Evolutionary conservation across 805 yeast species (phyloP).

Genomic region (Saccharomycopsis fibuligera): DNA sequence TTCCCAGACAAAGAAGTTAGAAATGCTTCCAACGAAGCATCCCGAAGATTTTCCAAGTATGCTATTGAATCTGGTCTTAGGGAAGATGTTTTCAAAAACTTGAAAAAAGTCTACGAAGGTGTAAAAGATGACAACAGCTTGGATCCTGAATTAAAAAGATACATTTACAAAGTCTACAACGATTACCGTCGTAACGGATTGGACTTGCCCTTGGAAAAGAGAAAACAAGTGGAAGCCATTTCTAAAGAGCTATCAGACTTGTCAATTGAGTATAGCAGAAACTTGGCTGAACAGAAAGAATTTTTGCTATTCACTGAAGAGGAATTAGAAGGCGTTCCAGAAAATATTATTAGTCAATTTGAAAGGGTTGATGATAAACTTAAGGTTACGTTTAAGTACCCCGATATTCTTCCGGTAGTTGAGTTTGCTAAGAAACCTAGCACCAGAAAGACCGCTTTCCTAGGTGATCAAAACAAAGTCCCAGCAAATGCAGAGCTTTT

Average conservation of each 20-base stretch:
- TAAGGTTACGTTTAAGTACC: conserved; percentile 75
- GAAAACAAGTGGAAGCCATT: conserved; percentile 50
- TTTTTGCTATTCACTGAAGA: conserved; percentile 51
- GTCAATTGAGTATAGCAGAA: conserved; percentile 51
- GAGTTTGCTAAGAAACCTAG: conserved; percentile 58
- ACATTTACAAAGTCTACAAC: conserved; percentile 39
- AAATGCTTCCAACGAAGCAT: conserved; percentile 62
- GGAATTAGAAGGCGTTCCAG: conserved; percentile 70
- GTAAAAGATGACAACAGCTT: conserved; percentile 26
- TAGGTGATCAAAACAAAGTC: conserved; percentile 62
- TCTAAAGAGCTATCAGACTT: conserved; percentile 52
- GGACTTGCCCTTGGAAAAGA: conserved; percentile 45
- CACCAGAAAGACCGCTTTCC: conserved; percentile 59
- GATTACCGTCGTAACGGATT: conserved; percentile 62
- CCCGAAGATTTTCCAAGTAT: conserved; percentile 47
- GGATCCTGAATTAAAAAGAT: conserved; percentile 50
- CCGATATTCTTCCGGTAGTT: conserved; percentile 69
- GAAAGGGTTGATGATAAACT: conserved; percentile 34
- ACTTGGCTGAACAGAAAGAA: conserved; percentile 65
- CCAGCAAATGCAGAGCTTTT: conserved; percentile 49
- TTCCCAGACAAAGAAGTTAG: conserved; percentile 52
- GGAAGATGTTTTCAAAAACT: conserved; percentile 54
- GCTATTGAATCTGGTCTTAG: conserved; percentile 60
- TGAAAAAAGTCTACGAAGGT: conserved; percentile 44
- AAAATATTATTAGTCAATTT: conserved; percentile 32